phyloP scores from a whole-genome alignment of 83 land plant genomes.

The Picea abies region DNA sequence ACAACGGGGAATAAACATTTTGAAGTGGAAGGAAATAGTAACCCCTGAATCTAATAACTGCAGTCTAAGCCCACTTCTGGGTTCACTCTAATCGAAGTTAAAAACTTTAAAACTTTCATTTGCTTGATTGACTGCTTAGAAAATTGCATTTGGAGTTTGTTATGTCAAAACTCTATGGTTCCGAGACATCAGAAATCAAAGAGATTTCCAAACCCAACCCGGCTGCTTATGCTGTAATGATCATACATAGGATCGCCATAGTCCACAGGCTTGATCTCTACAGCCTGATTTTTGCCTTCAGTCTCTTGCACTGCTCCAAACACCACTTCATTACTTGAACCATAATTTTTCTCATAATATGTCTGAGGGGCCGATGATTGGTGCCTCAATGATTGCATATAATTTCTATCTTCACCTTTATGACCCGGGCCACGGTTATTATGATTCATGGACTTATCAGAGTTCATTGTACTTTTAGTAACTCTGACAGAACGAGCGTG shows the following conservation, averaged over 20 bases:
- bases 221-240: constrained; percentile 42
- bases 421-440: background rate
- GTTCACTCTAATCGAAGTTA: background rate
- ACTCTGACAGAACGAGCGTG: background rate
- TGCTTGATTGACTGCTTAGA: background rate
- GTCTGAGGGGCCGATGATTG: constrained; percentile 52
- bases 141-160: background rate
- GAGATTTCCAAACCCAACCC: constrained; percentile 13
- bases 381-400: constrained; percentile 36
- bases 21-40: too few species aligned
- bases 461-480: background rate
- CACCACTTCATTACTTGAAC: constrained; percentile 58
- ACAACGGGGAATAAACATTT: too few species aligned
- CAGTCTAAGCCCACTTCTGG: background rate
- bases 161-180: background rate
- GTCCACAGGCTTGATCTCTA: constrained; percentile 57
- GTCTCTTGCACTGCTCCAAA: constrained; percentile 65
- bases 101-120: background rate
- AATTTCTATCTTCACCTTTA: constrained; percentile 27
- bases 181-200: background rate
- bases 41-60: background rate
- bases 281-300: constrained; percentile 14
- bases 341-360: constrained; percentile 45
- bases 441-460: background rate
- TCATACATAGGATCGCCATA: constrained; percentile 40